Evolutionary conservation across 805 yeast genomes (phyloP).

Genomic region (Lipomyces yamadae): DNA sequence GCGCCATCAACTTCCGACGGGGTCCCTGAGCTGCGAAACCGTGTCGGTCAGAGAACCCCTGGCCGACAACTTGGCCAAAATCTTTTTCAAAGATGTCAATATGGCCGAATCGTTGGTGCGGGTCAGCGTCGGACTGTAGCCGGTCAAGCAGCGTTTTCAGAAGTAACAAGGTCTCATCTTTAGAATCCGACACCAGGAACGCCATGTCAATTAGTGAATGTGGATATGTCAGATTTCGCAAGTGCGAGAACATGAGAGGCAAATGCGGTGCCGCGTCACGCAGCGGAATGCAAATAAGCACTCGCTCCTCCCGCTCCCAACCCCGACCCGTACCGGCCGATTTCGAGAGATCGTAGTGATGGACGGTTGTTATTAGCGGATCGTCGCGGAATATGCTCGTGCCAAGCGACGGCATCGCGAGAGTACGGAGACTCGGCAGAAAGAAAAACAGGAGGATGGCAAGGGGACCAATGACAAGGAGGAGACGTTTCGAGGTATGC

Average conservation of each 20-base stretch:
- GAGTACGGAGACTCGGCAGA: constrained; percentile 31
- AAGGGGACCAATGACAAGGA: constrained; percentile 27
- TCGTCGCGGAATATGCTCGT: constrained; percentile 38
- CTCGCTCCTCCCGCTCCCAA: constrained; percentile 78
- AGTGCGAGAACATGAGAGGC: constrained; percentile 85
- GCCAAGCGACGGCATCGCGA: constrained; percentile 27
- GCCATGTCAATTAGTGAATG: constrained; percentile 82
- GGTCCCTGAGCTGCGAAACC: constrained; percentile 97
- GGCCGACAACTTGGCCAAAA: constrained; percentile 92
- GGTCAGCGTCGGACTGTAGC: constrained; percentile 70
- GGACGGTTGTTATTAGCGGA: constrained; percentile 51
- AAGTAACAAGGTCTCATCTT: constrained; percentile 81
- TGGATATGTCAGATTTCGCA: constrained; percentile 76
- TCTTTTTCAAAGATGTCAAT: constrained; percentile 88
- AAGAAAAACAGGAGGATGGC: constrained; percentile 26
- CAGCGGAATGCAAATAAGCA: constrained; percentile 84
- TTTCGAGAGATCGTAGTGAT: constrained; percentile 72
- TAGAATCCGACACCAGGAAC: constrained; percentile 86
- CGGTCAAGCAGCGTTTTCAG: constrained; percentile 61
- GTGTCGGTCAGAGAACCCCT: constrained; percentile 89
- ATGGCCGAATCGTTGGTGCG: constrained; percentile 71
- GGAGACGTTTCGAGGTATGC: constrained; percentile 9
- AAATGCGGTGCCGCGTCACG: constrained; percentile 91
- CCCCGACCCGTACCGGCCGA: constrained; percentile 72
- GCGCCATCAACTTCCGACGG: constrained; percentile 90